Percentiles rank a stretch among this genome's conserved stretches.
These are phyloP conservation scores for Elymus sibiricus DNA, from an alignment of 176 grass and related monocot species.

Conservation along the genomic window DNA sequence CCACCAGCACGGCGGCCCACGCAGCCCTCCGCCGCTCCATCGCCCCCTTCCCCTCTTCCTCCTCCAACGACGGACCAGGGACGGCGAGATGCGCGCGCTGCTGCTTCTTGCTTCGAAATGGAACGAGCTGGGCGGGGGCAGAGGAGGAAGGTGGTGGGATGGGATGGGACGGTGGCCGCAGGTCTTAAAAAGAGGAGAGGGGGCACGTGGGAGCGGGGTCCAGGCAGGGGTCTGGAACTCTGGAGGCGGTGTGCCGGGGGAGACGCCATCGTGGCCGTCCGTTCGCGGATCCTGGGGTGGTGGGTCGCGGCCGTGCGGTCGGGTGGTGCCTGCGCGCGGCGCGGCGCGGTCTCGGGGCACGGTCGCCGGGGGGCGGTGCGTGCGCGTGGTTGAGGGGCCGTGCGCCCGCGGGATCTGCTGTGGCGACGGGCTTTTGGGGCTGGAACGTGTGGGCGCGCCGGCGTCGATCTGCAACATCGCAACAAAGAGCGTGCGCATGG, in stretches of 20 bases:
- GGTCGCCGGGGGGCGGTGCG: background rate
- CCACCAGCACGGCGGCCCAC: conserved; percentile 28
- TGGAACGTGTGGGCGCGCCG: too few relatives aligned
- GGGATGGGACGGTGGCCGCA: background rate
- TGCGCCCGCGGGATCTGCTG: conserved; percentile 8
- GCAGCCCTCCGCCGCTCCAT: background rate
- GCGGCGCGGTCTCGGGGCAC: background rate
- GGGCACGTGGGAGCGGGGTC: conserved; percentile 13
- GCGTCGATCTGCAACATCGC: too few relatives aligned
- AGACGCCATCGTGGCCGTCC: background rate
- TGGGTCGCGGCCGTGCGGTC: background rate
- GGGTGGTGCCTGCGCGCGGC: background rate
- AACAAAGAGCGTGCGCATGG: too few relatives aligned
- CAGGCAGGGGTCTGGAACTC: background rate
- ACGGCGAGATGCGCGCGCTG: background rate
- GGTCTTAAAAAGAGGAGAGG: conserved; percentile 11
- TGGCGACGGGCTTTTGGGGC: background rate
- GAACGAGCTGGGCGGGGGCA: background rate
- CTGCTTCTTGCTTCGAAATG: background rate
- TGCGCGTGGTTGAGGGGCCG: background rate
- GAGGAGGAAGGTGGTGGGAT: background rate
- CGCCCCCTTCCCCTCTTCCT: background rate
- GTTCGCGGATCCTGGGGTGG: background rate
- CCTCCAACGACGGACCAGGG: background rate
- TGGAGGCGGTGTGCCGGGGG: background rate